A percentile compares a stretch with the other conserved stretches of the same genome.
Evolutionary conservation across 169 alveolate species (phyloP).

Genomic region (Plasmodium relictum): DNA sequence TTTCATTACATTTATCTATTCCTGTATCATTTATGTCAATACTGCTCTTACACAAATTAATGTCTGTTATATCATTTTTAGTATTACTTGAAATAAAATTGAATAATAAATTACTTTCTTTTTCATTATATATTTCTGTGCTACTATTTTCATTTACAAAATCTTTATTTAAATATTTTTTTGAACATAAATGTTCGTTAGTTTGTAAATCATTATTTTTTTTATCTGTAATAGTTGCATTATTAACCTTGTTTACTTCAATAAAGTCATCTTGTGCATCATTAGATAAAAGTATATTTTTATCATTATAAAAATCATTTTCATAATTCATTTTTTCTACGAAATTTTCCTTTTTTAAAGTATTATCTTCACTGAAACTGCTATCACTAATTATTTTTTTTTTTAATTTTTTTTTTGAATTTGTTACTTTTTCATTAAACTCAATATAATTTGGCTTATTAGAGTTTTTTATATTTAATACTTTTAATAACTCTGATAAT

Average conservation of each 20-base stretch:
- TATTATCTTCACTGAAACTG: conserved; percentile 6
- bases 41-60: background rate
- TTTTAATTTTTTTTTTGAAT: conserved; percentile 32
- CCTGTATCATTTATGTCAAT: background rate
- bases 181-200: background rate
- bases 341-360: background rate
- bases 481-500: conserved; percentile 27
- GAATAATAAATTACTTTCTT: background rate
- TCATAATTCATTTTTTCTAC: background rate
- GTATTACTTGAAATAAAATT: background rate
- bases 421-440: background rate
- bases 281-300: background rate
- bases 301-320: background rate
- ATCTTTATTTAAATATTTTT: background rate
- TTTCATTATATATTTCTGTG: background rate
- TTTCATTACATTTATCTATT: background rate
- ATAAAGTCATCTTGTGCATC: background rate
- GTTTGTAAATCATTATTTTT: background rate
- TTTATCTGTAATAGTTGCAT: background rate
- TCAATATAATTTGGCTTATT: background rate
- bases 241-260: background rate
- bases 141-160: background rate
- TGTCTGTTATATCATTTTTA: background rate
- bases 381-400: conserved; percentile 41
- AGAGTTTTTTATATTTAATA: conserved; percentile 13